These are phyloP conservation scores for Trichoderma asperellum DNA, from an alignment of 2,329 filamentous ascomycete species.

Conservation along the genomic window DNA sequence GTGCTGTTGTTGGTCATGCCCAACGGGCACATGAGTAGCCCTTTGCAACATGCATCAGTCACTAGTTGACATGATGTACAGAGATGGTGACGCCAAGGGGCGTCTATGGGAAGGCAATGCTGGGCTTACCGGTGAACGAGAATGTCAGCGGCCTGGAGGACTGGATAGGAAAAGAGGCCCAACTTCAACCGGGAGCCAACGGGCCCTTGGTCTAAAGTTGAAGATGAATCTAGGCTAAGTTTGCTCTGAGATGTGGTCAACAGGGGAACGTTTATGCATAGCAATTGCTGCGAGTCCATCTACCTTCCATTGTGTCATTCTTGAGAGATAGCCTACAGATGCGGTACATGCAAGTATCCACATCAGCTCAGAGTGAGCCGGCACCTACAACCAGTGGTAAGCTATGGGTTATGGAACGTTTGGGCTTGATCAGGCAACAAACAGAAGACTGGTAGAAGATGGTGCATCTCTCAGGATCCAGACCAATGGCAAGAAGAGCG, in stretches of 20 bases:
- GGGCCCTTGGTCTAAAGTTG: conserved; percentile 60
- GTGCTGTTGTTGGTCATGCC: conserved; percentile 93
- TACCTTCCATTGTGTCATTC: conserved; percentile 99
- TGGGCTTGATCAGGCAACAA: conserved; percentile 38
- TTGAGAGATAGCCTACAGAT: conserved; percentile 87
- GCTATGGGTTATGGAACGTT: background rate
- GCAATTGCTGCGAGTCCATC: background rate
- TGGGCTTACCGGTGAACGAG: conserved; percentile 71
- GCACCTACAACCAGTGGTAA: conserved; percentile 54
- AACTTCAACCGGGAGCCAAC: conserved; percentile 71
- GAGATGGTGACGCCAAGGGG: background rate
- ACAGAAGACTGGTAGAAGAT: conserved; percentile 85
- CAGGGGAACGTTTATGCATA: background rate
- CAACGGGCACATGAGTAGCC: conserved; percentile 92
- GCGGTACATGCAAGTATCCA: conserved; percentile 95
- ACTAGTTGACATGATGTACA: background rate
- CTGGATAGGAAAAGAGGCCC: conserved; percentile 93
- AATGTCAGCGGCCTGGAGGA: conserved; percentile 93
- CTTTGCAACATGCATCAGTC: conserved; percentile 48
- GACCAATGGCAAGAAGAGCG: conserved; percentile 78
- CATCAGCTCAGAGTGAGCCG: conserved; percentile 87
- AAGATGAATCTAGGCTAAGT: conserved; percentile 64
- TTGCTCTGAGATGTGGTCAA: conserved; percentile 64
- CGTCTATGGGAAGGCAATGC: background rate
- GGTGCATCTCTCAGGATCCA: conserved; percentile 74